Evolutionary conservation across 495 filamentous ascomycete genomes (phyloP).

Genomic region (Penicillium parvum): DNA sequence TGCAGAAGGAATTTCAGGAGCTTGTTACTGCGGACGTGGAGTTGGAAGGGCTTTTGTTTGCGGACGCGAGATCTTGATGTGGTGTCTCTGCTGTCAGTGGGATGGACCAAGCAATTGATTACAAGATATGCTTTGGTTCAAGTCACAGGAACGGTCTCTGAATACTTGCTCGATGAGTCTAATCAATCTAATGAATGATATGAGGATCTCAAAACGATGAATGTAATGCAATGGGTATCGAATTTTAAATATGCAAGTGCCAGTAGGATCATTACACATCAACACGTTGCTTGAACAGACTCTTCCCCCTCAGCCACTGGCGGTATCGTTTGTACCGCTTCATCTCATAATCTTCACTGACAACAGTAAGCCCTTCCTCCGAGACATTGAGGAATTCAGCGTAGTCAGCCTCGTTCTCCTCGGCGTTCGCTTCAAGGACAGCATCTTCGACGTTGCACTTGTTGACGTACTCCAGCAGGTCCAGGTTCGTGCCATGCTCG

Average conservation of each 20-base stretch:
- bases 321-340: slow-evolving; percentile 94
- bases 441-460: slow-evolving; percentile 39
- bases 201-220: too few species aligned
- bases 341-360: slow-evolving; percentile 75
- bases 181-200: too few species aligned
- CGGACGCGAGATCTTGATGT: slow-evolving; percentile 7
- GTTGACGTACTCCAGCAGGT: slow-evolving; percentile 72
- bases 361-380: slow-evolving; percentile 84
- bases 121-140: too few species aligned
- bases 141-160: too few species aligned
- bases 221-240: slow-evolving; percentile 17
- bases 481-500: slow-evolving; percentile 48
- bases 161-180: too few species aligned
- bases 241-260: slow-evolving; percentile 13
- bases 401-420: slow-evolving; percentile 72
- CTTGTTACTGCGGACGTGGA: slow-evolving; percentile 35
- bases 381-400: slow-evolving; percentile 67
- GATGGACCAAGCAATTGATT: neutral
- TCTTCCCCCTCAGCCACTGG: slow-evolving; percentile 91
- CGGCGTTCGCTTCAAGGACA: slow-evolving; percentile 37
- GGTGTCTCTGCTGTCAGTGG: slow-evolving; percentile 4
- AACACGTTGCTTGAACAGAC: slow-evolving; percentile 85
- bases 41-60: slow-evolving; percentile 27
- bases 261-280: slow-evolving; percentile 42
- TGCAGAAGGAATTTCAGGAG: slow-evolving; percentile 30